Base-by-base conservation (phyloP, 2,329 filamentous ascomycete genomes). In the Tolypocladium cylindrosporum region DNA sequence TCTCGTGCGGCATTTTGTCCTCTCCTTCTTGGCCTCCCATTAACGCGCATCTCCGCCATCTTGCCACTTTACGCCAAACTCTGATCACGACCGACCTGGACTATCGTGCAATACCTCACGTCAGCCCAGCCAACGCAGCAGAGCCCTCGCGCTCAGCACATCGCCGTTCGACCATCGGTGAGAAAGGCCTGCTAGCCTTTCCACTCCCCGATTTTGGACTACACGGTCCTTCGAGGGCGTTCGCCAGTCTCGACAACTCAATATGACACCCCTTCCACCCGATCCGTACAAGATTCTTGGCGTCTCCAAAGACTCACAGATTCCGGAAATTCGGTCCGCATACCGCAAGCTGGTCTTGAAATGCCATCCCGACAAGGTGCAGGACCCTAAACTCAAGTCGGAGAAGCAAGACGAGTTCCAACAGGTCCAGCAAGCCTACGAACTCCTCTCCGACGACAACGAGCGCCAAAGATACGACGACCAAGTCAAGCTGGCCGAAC, bases 321-420 rank as follows among this genome's bases (percentile, higher is more conserved):
- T 85, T 48, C 65, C 84, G 54, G 83, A 87, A 64, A 93, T 97
- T 71, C 88, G 90, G 67, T 81, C 84, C 55, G 88, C 90, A 19
- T 87, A 96, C 75, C 86, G 89, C 66, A 96, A 95, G 72, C 85
- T 95, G 45, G 90, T 90, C 41, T 82, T 96, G 65, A 91, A 89
- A 72, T 92, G 88, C 69, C 92, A 97, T 66, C 92, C 92, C 40
- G 92, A 97, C 78, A 96, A 96, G 75, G 84, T 96, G 61, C 87
- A 91, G 64, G 84, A 96, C 67, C 85, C 87, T 56, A 78, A 84
- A 19, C 77, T 89, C 66, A 95, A 94, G 74, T 84, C 85, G 59
- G 77, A 84, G 65, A 95, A 92, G 72, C 85, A 89, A 65, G 87
- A 91, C 65, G 87, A 96, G 73, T 99, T 97, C 68, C 91, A 97